Evolutionary conservation across 768 basidiomycete genomes (phyloP).

Genomic region (Amanita subjunquillea): DNA sequence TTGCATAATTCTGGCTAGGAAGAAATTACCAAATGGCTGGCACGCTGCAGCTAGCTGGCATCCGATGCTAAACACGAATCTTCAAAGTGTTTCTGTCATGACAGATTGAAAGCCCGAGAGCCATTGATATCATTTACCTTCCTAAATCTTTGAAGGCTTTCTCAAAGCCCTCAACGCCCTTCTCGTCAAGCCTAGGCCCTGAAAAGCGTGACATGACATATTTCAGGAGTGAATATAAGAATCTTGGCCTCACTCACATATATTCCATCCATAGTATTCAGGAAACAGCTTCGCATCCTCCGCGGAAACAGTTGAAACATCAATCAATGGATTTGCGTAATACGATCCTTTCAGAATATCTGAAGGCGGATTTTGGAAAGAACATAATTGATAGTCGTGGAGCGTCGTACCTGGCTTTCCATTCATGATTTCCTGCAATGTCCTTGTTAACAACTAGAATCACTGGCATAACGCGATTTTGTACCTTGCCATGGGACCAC

Average conservation of each 20-base stretch:
- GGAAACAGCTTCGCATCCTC: conserved; percentile 49
- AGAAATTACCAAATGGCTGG: conserved; percentile 69
- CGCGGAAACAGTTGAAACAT: conserved; percentile 49
- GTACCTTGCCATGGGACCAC: conserved; percentile 94
- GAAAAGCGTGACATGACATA: background rate
- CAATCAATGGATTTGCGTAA: conserved; percentile 81
- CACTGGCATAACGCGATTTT: background rate
- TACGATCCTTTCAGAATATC: conserved; percentile 88
- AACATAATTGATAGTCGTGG: background rate
- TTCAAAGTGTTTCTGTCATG: conserved; percentile 17
- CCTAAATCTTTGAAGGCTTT: conserved; percentile 83
- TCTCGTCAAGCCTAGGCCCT: conserved; percentile 60
- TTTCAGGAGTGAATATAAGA: background rate
- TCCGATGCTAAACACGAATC: conserved; percentile 78
- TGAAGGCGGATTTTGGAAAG: conserved; percentile 12
- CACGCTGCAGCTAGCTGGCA: conserved; percentile 77
- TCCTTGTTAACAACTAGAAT: background rate
- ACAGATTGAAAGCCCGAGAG: background rate
- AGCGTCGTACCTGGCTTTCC: conserved; percentile 59
- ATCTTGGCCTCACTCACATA: conserved; percentile 44
- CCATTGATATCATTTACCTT: conserved; percentile 24
- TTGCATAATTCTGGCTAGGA: background rate
- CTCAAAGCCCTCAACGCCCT: conserved; percentile 67
- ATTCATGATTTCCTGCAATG: conserved; percentile 83
- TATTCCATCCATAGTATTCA: conserved; percentile 83